Evolutionary conservation across 768 basidiomycete genomes (phyloP), one percentile per base, ranked within the genome.

Genomic region (Pluteus cervinus): DNA sequence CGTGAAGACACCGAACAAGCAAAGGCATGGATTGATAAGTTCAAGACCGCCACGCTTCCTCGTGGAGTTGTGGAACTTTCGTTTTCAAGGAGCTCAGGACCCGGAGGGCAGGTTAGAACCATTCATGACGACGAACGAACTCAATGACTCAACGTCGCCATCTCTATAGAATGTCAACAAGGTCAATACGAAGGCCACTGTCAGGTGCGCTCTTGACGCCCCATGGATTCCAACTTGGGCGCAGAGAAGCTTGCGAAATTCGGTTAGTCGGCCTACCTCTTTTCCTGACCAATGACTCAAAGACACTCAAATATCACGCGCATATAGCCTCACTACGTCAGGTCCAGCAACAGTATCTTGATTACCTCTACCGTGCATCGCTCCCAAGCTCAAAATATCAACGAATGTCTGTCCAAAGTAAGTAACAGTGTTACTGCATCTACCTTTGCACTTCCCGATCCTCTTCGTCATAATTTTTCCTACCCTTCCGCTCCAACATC

Each of bases 81-180:
- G 0, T 90, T 86, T 49, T 75, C 85, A 4, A 66, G 86, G 36
- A 89, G 86, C 48, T 87, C 86, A 3, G 87, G 87, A 16, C 87
- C 87, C 5, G 87, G 87, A 24, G 87, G 87, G 11, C 86, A 88
- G 73, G 86, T 85, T 33, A 28, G 63, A 6, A 15, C 6, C n/a
- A 5, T n/a, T n/a, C 20, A 14, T 18, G 30, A 15, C 14, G 9
- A 14, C 30, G 30, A 31, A 8, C 14, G 30, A 6, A 31, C 30
- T n/a, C 5, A 31, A 28, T 28, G 25, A 9, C 25, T n/a, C n/a
- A 9, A 9, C n/a, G 9, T 28, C 25, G 25, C n/a, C n/a, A 9
- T 28, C n/a, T 24, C 23, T 40, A 10, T 47, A 89, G 85, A 86
- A 90, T 46, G 87, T 90, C 25, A 90, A 90, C 52, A 90, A 88